Conservation (phyloP, 768 basidiomycete genomes). For the Solioccasus polychromus region DNA sequence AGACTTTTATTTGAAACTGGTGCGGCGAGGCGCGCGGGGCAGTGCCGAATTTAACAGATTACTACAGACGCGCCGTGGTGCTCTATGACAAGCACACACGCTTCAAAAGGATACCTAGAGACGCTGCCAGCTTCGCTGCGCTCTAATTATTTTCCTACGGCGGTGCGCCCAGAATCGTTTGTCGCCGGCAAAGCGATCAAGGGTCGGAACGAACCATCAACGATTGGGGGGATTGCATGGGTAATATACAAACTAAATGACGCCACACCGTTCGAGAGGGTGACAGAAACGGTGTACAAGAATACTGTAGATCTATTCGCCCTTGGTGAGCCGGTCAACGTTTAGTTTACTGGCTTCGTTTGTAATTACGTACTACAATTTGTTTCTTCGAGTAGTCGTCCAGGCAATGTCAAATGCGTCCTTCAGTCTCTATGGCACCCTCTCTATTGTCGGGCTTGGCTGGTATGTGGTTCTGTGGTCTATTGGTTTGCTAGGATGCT, state of each 20-base stretch:
- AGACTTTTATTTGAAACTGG: constrained; percentile 75
- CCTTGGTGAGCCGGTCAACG: constrained; percentile 38
- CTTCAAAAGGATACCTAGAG: constrained; percentile 50
- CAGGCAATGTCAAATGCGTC: constrained; percentile 14
- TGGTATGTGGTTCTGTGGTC: constrained; percentile 69
- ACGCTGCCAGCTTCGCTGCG: constrained; percentile 46
- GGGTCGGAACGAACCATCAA: constrained; percentile 71
- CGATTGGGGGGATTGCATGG: constrained; percentile 71
- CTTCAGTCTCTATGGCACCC: constrained; percentile 7
- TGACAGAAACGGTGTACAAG: constrained; percentile 56
- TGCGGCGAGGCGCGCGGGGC: constrained; percentile 19
- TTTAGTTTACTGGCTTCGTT: too few species aligned
- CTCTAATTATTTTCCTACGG: constrained; percentile 48
- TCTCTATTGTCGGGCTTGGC: constrained; percentile 42
- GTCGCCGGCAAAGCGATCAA: constrained; percentile 61
- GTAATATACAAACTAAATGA: constrained; percentile 52
- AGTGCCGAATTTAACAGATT: background rate
- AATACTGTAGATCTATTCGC: constrained; percentile 65
- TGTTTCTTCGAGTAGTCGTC: too few species aligned
- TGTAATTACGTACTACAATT: constrained; percentile 17
- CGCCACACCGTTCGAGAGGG: constrained; percentile 47
- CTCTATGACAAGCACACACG: constrained; percentile 63
- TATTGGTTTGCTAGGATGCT: constrained; percentile 64
- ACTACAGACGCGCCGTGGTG: constrained; percentile 69
- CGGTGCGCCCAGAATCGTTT: constrained; percentile 58